Evolutionary conservation across 371 early-diverging fungal genomes (phyloP).

Genomic region (Mortierella sp.): DNA sequence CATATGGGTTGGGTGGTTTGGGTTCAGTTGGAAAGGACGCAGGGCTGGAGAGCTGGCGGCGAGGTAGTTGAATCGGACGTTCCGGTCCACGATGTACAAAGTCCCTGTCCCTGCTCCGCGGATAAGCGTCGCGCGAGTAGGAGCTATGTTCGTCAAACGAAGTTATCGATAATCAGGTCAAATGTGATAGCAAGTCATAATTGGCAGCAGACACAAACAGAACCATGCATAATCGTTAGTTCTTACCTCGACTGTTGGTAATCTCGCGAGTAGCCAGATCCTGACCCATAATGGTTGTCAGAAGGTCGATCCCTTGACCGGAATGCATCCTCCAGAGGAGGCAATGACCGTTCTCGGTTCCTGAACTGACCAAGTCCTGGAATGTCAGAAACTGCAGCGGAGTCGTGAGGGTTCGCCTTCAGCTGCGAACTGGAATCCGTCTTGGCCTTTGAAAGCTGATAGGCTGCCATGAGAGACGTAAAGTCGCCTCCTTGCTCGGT

Average conservation of each 20-base stretch:
- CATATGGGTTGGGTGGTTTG: neutral
- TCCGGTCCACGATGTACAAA: neutral
- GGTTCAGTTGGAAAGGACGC: neutral
- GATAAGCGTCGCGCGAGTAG: conserved; percentile 1
- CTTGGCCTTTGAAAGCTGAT: conserved; percentile 32
- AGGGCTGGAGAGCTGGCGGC: neutral
- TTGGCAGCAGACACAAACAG: neutral
- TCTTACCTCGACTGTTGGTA: neutral
- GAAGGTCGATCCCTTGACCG: neutral
- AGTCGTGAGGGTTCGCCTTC: neutral
- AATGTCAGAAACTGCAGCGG: conserved; percentile 14
- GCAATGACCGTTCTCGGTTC: neutral
- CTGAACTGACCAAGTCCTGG: conserved; percentile 36
- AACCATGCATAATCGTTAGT: neutral
- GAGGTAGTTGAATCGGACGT: neutral
- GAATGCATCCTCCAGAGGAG: conserved; percentile 8
- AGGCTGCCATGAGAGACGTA: conserved; percentile 26
- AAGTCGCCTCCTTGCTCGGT: conserved; percentile 19
- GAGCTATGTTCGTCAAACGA: neutral
- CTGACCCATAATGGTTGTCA: neutral
- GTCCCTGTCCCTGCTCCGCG: neutral
- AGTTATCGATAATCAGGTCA: no score
- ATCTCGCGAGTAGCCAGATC: neutral
- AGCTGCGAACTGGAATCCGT: neutral
- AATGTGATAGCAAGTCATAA: neutral